Evolutionary conservation across 2,329 filamentous ascomycete genomes (phyloP), one percentile per base, ranked within the genome.

Genomic region (Chaetomiaceae sp.): DNA sequence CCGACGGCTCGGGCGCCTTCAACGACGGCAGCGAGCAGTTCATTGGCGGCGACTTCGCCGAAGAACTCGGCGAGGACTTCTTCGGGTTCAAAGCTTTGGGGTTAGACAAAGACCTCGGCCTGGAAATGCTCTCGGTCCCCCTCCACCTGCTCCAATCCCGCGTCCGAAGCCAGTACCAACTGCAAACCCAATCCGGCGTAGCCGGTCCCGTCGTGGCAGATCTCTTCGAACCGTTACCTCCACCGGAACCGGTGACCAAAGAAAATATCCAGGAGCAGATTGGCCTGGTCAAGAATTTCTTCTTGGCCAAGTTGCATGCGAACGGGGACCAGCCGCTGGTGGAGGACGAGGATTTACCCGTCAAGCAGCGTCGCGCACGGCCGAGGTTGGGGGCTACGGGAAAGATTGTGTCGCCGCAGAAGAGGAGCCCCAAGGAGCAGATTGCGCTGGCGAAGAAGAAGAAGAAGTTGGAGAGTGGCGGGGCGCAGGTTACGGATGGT

Each of bases 21-120:
- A 90, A 95, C 58, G 94, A 99, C 64, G 92, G 91, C 60, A 96
- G 91, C 69, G 94, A 99, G 60, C 94, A 97, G 67, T 99, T 97
- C 63, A 85, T 96, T 44, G 90, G 89, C 42, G 94, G 94, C 57
- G 94, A 99, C 70, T 99, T 99, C 68, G 94, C 94, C 0, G 94
- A 96, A 68, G 94, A 99, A 63, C 87, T 99, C 12, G 92, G 91
- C 57, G 94, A 99, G 75, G 94, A 99, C 72, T 99, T 96, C 80
- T 99, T 99, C 66, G 94, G 94, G 25, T 97, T 99, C 81, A 91
- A 91, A 67, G 91, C 95, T 56, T 82, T 99, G 42, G 94, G 94
- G 39, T 80, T 99, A 54, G 91, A 96, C 65, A 87, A 85, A 63
- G 94, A 99, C 68, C 87, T 97, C 67, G 91, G 91, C 17, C 79